phyloP scores from a whole-genome alignment of 2,329 filamentous ascomycete genomes.

The Capronia epimyces region DNA sequence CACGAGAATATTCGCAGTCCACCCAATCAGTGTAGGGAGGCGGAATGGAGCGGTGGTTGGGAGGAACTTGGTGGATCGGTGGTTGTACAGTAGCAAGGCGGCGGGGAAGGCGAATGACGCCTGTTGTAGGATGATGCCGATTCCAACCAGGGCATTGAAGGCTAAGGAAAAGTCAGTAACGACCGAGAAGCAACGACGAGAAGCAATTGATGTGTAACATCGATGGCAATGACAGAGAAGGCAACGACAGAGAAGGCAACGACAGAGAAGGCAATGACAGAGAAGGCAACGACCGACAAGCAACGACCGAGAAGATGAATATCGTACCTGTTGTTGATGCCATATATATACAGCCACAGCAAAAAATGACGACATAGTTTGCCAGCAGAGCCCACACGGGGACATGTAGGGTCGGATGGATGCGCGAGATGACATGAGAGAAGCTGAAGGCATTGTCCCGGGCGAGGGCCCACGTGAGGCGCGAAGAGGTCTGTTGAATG shows the following conservation, averaged over 20 bases:
- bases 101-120: slow-evolving; percentile 31
- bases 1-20: slow-evolving; percentile 30
- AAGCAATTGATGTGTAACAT: no score
- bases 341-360: slow-evolving; percentile 32
- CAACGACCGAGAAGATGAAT: no score
- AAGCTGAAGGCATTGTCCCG: slow-evolving; percentile 28
- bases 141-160: slow-evolving; percentile 32
- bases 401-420: slow-evolving; percentile 25
- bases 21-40: slow-evolving; percentile 27
- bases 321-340: slow-evolving; percentile 27
- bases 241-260: no score
- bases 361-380: slow-evolving; percentile 26
- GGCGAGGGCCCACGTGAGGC: slow-evolving; percentile 33
- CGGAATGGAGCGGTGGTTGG: slow-evolving; percentile 16
- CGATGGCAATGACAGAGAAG: no score
- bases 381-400: slow-evolving; percentile 29
- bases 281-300: no score
- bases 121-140: slow-evolving; percentile 24
- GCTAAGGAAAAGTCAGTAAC: slow-evolving; percentile 10
- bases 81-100: slow-evolving; percentile 29
- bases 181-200: no score
- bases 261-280: no score
- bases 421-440: slow-evolving; percentile 15
- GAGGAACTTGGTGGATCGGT: slow-evolving; percentile 27
- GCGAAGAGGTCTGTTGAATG: slow-evolving; percentile 29